Evolutionary conservation across 306 rosid species (phyloP).

Genomic region (Cicer bijugum): DNA sequence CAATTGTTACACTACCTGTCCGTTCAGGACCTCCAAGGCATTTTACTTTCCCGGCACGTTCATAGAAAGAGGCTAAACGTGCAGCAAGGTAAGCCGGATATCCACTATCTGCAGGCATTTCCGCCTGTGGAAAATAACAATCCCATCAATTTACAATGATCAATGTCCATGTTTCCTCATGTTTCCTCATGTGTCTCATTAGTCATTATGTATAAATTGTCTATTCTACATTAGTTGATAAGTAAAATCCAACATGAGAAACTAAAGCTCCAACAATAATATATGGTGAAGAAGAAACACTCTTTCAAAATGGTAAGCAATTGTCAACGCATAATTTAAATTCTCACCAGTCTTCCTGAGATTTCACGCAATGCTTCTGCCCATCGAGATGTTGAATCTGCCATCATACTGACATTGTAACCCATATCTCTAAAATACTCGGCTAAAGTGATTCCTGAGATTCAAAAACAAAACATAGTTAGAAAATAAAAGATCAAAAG

Average conservation of each 20-base stretch:
- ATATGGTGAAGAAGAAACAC: background rate
- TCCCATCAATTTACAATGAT: constrained; percentile 35
- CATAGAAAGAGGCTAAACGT: constrained; percentile 98
- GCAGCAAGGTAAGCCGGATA: constrained; percentile 99
- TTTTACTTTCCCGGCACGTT: constrained; percentile 99
- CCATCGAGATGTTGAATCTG: constrained; percentile 99
- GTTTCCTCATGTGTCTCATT: constrained; percentile 9
- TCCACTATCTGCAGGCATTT: constrained; percentile 99
- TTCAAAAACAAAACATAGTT: constrained; percentile 38
- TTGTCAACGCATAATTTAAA: constrained; percentile 23
- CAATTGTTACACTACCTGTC: constrained; percentile 97
- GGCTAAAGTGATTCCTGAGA: constrained; percentile 92
- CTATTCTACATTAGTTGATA: constrained; percentile 23
- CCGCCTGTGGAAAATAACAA: constrained; percentile 70
- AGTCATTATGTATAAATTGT: constrained; percentile 20
- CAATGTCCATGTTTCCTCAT: constrained; percentile 34
- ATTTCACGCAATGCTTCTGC: constrained; percentile 99
- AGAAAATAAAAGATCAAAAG: constrained; percentile 1
- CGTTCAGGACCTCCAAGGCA: constrained; percentile 99
- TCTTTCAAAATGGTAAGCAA: constrained; percentile 10
- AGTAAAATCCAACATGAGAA: constrained; percentile 10
- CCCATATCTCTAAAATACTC: constrained; percentile 99
- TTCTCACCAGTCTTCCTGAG: constrained; percentile 94
- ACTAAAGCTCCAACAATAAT: constrained; percentile 33
- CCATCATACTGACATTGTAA: constrained; percentile 99